Evolutionary conservation across 1,284 basidiomycete species (phyloP).

Genomic region (Apiotrichum domesticum): DNA sequence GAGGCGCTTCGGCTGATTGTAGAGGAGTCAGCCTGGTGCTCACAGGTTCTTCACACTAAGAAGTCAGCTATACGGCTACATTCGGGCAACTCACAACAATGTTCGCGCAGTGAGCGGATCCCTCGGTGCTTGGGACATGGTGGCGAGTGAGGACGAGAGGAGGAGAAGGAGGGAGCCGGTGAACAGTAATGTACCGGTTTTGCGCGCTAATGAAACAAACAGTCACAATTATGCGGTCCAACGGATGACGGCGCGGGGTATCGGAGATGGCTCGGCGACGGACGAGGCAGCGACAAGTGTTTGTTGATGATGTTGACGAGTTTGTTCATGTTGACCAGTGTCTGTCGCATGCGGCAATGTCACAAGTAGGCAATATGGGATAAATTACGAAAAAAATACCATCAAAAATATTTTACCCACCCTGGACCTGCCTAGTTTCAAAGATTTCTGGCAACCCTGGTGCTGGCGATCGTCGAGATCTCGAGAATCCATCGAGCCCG

Average conservation of each 20-base stretch:
- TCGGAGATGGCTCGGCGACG: too few species aligned
- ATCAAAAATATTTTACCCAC: background rate
- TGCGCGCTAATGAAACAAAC: background rate
- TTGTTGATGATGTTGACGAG: background rate
- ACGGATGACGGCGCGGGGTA: too few species aligned
- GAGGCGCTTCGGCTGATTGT: background rate
- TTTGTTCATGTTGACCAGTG: background rate
- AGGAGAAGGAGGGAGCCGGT: background rate
- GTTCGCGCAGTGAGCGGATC: slow-evolving; percentile 38
- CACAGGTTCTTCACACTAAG: slow-evolving; percentile 46
- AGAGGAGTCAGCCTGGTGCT: slow-evolving; percentile 4
- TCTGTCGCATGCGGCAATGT: background rate
- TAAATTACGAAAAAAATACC: background rate
- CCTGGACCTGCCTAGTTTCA: background rate
- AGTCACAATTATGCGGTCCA: too few species aligned
- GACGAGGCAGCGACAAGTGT: too few species aligned
- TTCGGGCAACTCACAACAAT: slow-evolving; percentile 35
- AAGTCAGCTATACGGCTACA: slow-evolving; percentile 6
- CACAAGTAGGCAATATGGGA: background rate
- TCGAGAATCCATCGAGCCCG: background rate
- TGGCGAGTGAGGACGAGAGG: background rate
- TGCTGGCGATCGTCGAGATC: too few species aligned
- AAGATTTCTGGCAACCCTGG: slow-evolving; percentile 2
- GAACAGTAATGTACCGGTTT: too few species aligned
- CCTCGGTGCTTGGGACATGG: slow-evolving; percentile 29